Conservation (phyloP, 768 basidiomycete species). For the Leucogyrophana mollusca region DNA sequence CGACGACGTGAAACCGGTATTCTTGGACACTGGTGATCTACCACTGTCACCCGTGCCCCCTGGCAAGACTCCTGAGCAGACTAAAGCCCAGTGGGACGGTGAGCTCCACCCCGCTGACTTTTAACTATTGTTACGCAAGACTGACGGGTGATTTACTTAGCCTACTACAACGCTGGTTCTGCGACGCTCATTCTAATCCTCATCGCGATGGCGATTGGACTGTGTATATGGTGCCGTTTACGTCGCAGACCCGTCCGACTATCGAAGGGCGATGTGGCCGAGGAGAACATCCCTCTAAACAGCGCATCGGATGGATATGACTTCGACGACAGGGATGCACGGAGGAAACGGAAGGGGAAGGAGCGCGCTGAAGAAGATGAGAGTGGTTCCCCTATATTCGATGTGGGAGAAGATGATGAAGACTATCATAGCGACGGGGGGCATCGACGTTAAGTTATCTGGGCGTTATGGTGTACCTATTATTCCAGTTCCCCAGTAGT, state of each 20-base stretch:
- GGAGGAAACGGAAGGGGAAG: slow-evolving; percentile 46
- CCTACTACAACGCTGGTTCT: slow-evolving; percentile 94
- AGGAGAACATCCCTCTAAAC: slow-evolving; percentile 75
- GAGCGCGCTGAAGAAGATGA: slow-evolving; percentile 35
- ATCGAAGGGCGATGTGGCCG: slow-evolving; percentile 20
- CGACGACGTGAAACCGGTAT: slow-evolving; percentile 61
- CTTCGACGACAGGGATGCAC: slow-evolving; percentile 40
- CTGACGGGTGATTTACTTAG: slow-evolving; percentile 36
- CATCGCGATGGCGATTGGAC: slow-evolving; percentile 62
- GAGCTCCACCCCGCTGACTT: slow-evolving; percentile 15
- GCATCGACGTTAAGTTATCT: background rate
- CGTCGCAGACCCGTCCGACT: slow-evolving; percentile 36
- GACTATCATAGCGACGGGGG: slow-evolving; percentile 17
- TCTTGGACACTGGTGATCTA: slow-evolving; percentile 44
- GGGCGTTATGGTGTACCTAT: background rate
- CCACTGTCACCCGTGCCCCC: slow-evolving; percentile 32
- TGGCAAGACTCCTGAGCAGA: slow-evolving; percentile 70
- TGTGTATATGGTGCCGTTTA: slow-evolving; percentile 79
- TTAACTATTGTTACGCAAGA: background rate
- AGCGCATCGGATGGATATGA: slow-evolving; percentile 37
- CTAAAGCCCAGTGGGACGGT: slow-evolving; percentile 93
- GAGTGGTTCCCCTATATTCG: slow-evolving; percentile 46
- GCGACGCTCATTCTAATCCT: slow-evolving; percentile 81
- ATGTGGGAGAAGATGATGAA: slow-evolving; percentile 56
- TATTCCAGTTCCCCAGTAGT: background rate